phyloP scores from a whole-genome alignment of 192 early-diverging fungal genomes.

The Funneliformis mosseae region DNA sequence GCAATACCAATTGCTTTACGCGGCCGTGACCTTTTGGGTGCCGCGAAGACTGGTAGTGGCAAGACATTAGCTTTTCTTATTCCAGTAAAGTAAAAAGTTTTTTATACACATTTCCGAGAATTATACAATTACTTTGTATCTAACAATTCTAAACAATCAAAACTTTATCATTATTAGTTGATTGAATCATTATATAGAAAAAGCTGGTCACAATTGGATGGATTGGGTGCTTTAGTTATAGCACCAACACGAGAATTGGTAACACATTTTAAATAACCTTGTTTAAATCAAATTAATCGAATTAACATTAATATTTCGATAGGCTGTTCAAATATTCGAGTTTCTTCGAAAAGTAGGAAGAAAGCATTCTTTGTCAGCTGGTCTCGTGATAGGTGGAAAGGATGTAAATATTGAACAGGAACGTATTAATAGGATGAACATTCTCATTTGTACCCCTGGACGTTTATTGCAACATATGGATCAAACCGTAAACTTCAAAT shows the following conservation, averaged over 20 bases:
- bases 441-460: constrained; percentile 80
- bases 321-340: constrained; percentile 92
- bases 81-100: constrained; percentile 52
- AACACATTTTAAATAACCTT: background rate
- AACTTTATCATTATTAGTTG: constrained; percentile 59
- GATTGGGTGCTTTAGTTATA: constrained; percentile 79
- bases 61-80: constrained; percentile 82
- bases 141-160: no score
- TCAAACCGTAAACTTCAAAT: constrained; percentile 89
- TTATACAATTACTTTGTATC: no score
- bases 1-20: constrained; percentile 70
- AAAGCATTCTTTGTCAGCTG: constrained; percentile 84
- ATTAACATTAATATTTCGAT: background rate
- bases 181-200: constrained; percentile 81
- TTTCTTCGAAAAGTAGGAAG: constrained; percentile 74
- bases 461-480: constrained; percentile 89
- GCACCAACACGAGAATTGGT: constrained; percentile 80
- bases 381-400: constrained; percentile 94
- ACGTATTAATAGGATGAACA: constrained; percentile 75
- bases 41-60: constrained; percentile 85
- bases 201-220: constrained; percentile 83
- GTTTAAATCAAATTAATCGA: background rate
- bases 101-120: background rate
- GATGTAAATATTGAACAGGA: constrained; percentile 81
- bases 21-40: constrained; percentile 77